Base-by-base conservation (phyloP, 305 asterid species). In the Caryopteris hybrid region DNA sequence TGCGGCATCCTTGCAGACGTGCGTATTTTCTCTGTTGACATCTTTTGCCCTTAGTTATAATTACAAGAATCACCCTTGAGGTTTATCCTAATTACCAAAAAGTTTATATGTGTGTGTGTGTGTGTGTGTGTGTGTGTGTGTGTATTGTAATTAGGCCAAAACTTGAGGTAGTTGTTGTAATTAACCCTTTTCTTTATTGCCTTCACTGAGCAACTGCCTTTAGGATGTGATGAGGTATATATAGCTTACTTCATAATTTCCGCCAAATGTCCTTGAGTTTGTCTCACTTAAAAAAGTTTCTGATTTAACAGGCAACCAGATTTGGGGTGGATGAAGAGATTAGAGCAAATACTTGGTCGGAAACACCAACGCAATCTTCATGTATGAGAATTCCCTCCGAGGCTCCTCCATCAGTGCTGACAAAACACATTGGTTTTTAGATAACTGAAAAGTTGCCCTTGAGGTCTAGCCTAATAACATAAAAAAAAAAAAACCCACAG, bases 281-380 rank as follows among this genome's bases (percentile, higher is more conserved):
- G 56, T 14, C 66, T 72, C 12, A 64, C 38, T 46, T 39, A 38
- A 58, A n/a, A 38, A 6, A 2, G 2, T 48, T 64, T 61, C 38
- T 43, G 70, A 13, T 74, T 71, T 53, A 82, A 79, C 90, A 94
- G 99, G 78, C 98, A 89, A 78, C 99, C 99, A 18, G 99, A 91
- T 77, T 78, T 94, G 18, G 98, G 99, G 61, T 94, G 97, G 96
- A 86, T 94, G 86, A 87, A 84, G 81, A 83, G 87, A 80, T 64
- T 94, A 76, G 92, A 94, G 72, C 96, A 94, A 77, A 94, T 94
- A 71, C 95, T 94, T 76, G 99, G 98, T 62, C 86, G 91, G 80
- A 94, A 91, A 65, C 98, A 89, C 85, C 96, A 89, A 80, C 91
- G 84, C 50, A 91, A 95, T 78, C 96, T 95, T 81, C 98, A 91